Base-by-base conservation (phyloP, 169 alveolate species). In the Amoebophrya sp. region DNA sequence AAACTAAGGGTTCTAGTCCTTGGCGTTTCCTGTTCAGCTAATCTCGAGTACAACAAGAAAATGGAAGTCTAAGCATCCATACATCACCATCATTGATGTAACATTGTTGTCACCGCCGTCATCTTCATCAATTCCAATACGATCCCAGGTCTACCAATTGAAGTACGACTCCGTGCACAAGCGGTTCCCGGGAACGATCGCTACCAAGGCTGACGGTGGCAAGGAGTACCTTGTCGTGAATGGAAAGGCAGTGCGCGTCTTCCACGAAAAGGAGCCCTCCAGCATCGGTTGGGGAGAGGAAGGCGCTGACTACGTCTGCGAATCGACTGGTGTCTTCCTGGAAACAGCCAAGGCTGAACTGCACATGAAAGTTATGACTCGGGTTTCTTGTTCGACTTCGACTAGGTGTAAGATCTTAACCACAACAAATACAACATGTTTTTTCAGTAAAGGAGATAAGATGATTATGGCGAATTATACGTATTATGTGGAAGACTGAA, bases 151-250 rank as follows among this genome's bases (percentile, higher is more conserved):
- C 89, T 98, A 98, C 95, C 96, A 96, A 93, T 98, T 98, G 92
- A 97, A 97, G 96, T 97, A 98, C 96, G 99, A 98, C 93, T 96
- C 99, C 55, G 99, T 98, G 54, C 99, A 98, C 96, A 99, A 99
- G 92, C 95, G 95, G 89, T 97, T 95, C 93, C 96, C 94, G 90
- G 95, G 95, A 83, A 89, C 92, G 91, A 90, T 92, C 90, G 94
- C 95, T 26, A 95, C 95, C 54, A 96, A 96, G 90, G 97, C 96
- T 54, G 94, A 91, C 39, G 97, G 94, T 89, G 95, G 95, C 89
- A 97, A 96, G 53, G 97, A 96, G 78, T 93, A 92, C 92, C 96
- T 98, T 41, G 95, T 94, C 41, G 97, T 98, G 41, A 97, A 96
- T 89, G 97, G 97, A 90, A 95, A 96, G 94, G 93, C 95, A 41